A percentile compares a stretch with the other conserved stretches of the same genome.
These are phyloP conservation scores for Crithidia acanthocephali DNA, from an alignment of 208 protist species.

Conservation along the genomic window DNA sequence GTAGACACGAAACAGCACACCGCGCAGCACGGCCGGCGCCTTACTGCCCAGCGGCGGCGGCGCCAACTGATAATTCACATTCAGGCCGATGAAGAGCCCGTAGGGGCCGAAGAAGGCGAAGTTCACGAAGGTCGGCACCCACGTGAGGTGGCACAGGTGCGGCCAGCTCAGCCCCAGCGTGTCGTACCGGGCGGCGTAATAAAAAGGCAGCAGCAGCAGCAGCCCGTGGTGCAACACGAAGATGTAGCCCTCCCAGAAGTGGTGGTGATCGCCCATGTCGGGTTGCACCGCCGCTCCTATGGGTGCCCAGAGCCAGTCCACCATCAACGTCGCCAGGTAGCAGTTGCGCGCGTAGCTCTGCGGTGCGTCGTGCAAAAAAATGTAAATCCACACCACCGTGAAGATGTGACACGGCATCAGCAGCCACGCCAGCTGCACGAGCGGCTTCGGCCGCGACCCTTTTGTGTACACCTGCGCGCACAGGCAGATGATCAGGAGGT, in stretches of 20 bases:
- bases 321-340: conserved; percentile 67
- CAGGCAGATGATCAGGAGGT: conserved; percentile 46
- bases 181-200: conserved; percentile 67
- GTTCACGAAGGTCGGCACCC: conserved; percentile 54
- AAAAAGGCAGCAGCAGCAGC: conserved; percentile 68
- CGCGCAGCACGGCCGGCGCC: conserved; percentile 21
- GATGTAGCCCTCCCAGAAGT: conserved; percentile 47
- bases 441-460: conserved; percentile 42
- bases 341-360: conserved; percentile 47
- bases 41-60: conserved; percentile 47
- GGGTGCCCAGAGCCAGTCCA: conserved; percentile 62
- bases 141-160: conserved; percentile 71
- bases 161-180: conserved; percentile 39
- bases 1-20: conserved; percentile 43
- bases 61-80: conserved; percentile 81
- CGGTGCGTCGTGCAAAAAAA: conserved; percentile 40
- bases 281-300: conserved; percentile 39
- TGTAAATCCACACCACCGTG: conserved; percentile 54
- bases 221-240: conserved; percentile 70
- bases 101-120: conserved; percentile 53
- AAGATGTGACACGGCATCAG: conserved; percentile 87
- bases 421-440: conserved; percentile 85
- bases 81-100: conserved; percentile 62
- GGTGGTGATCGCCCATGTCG: conserved; percentile 74
- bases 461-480: conserved; percentile 56